Conservation (phyloP, 176 grass and related monocot genomes). For the Rhipidocladum racemiflorum region DNA sequence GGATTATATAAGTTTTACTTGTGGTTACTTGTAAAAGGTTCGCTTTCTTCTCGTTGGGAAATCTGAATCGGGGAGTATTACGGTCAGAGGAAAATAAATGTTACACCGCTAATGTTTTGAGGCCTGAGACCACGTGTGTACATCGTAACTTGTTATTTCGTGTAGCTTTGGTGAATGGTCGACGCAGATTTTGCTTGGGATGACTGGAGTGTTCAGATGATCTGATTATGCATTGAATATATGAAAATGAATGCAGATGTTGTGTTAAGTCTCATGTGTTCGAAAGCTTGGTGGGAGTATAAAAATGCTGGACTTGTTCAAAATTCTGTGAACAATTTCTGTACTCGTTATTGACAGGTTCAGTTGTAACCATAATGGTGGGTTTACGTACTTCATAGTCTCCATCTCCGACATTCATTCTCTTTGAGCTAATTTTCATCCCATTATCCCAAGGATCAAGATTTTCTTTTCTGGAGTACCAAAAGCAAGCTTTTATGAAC, state of each 20-base stretch:
- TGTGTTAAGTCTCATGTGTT: conserved; percentile 13
- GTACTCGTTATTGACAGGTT: not conserved
- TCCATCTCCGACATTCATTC: not conserved
- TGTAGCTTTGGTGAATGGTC: not conserved
- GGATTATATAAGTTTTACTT: not conserved
- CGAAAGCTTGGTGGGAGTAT: not conserved
- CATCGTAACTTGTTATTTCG: conserved; percentile 7
- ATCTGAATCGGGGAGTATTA: not conserved
- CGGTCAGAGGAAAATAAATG: not conserved
- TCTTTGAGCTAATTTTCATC: conserved; percentile 15
- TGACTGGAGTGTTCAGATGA: conserved; percentile 4
- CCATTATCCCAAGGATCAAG: not conserved
- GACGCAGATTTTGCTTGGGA: not conserved
- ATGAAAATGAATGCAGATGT: not conserved
- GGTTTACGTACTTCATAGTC: not conserved
- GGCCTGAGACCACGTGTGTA: not conserved
- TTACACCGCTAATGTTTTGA: not conserved
- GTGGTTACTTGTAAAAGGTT: not conserved
- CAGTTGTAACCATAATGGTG: conserved; percentile 10
- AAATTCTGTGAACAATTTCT: conserved; percentile 4
- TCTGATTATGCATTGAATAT: not conserved
- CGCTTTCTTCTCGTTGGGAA: conserved; percentile 8
- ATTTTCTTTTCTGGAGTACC: too few relatives aligned
- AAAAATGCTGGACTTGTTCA: not conserved
- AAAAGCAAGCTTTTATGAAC: not conserved